Evolutionary conservation across 768 basidiomycete genomes (phyloP), one percentile per base, ranked within the genome.

Genomic region (Lactarius psammicola): DNA sequence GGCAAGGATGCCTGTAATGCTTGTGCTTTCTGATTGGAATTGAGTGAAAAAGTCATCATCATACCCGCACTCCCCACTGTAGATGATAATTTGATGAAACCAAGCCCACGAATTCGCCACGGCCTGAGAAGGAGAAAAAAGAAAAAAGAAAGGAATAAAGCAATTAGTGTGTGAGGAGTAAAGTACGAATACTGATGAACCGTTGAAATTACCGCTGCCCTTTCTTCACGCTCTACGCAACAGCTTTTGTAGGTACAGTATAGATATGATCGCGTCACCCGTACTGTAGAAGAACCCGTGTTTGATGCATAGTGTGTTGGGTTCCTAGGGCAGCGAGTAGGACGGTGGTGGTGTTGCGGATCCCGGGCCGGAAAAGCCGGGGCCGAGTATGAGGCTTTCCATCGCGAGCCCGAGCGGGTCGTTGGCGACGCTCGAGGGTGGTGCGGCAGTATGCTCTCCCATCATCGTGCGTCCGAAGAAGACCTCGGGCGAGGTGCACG

Each of bases 401-500:
- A 79, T 79, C 2, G 78, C 78, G 36, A 79, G 70, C 20, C 75
- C 75, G 44, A 79, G 74, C 36, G 78, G 77, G 59, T 79, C 78
- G n/a, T 75, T 75, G 10, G 60, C 62, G 33, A 72, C 59, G 63
- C 65, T 72, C 15, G 77, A 76, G 2, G 78, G 73, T 30, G 77
- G 77, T 30, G 71, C 69, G 28, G 74, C 79, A 5, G 79, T 49
- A 63, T 74, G 71, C 61, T 77, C 71, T 66, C 77, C 51, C 70
- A 76, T 72, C 80, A 78, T 64, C 17, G 70, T 68, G 33, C 64
- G 64, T 62, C 86, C 85, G 72, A 94, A 94, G 84, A 93, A 92
- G 38, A 94, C 84, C 74, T 95, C 94, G 11, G 94, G 94, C 61
- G 90, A 92, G 0, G 94, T 95, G 78, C 96, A 97, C 17, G 94